Base-by-base conservation (phyloP, 1,284 basidiomycete genomes). In the Dichomitus squalens region DNA sequence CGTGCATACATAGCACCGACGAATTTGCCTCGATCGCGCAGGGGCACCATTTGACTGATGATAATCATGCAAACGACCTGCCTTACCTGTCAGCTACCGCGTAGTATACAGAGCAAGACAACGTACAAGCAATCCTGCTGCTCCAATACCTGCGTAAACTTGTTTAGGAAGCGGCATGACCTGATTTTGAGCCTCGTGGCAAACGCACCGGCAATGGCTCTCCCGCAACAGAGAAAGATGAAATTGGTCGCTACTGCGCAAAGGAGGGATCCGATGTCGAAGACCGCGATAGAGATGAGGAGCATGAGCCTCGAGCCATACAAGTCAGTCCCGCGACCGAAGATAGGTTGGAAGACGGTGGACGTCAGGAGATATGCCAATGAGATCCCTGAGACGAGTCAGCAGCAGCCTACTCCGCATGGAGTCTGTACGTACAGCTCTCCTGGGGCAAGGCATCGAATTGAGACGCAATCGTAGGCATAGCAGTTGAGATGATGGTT, bases 21-120 rank as follows among this genome's bases (percentile, higher is more conserved):
- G 27, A 51, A 59, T 25, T 51, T 50, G 7, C 58, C 58, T 4
- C 58, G 58, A 29, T 59, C 58, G 7, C 58, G 53, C 8, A 59
- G 53, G 14, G 58, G 58, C 12, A 59, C 58, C 58, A 59, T 59
- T 34, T 59, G 58, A 46, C 58, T 59, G 39, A 59, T 48, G n/a
- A 59, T 53, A 14, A 59, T 48, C 52, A 59, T 59, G 21, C 54
- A 49, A n/a, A 59, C 49, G n/a, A 59, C 58, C 58, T 59, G 33
- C 4, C 18, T 34, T n/a, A n/a, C 7, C 7, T 9, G 27, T 52
- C 51, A 41, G 40, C 21, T 11, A 38, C 27, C 16, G 23, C 3
- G 16, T 34, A 25, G 31, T 25, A 16, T 18, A 3, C 16, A 25
- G n/a, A 31, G n/a, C 18, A 34, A 20, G 9, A 41, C 21, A 14